These are phyloP conservation scores for Geotrichum carabidarum DNA, from an alignment of 1,139 yeast genomes.

Conservation along the genomic window DNA sequence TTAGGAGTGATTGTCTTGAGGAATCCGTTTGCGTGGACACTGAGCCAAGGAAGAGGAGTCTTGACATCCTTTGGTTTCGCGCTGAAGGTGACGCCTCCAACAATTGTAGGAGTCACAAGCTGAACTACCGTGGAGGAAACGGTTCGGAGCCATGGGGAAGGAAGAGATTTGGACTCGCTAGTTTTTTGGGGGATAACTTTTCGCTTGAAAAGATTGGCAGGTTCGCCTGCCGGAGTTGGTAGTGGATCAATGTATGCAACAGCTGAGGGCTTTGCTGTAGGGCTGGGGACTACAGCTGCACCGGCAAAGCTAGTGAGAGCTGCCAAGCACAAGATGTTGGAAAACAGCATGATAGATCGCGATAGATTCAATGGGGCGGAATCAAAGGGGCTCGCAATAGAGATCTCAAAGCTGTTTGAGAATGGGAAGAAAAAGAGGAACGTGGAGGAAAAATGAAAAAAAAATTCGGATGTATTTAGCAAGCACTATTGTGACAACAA, in stretches of 20 bases:
- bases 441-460: no score
- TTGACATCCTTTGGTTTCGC: conserved; percentile 66
- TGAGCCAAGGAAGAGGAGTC: conserved; percentile 73
- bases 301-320: conserved; percentile 1
- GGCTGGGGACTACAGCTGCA: conserved; percentile 11
- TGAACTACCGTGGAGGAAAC: conserved; percentile 53
- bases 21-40: conserved; percentile 68
- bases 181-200: conserved; percentile 21
- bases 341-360: neutral
- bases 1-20: conserved; percentile 77
- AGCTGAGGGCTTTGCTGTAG: neutral
- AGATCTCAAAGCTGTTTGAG: no score
- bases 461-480: no score
- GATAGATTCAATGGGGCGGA: neutral
- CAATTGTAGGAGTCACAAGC: conserved; percentile 73
- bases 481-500: neutral
- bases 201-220: conserved; percentile 10
- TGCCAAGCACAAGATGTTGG: conserved; percentile 2
- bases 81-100: conserved; percentile 74
- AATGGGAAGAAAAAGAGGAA: no score
- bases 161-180: conserved; percentile 36
- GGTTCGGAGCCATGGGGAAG: conserved; percentile 72
- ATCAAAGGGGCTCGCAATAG: no score
- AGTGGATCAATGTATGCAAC: neutral
- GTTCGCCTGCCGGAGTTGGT: neutral